These are phyloP conservation scores for Heterobasidion parviporum DNA, from an alignment of 1,284 basidiomycete species.

Conservation along the genomic window DNA sequence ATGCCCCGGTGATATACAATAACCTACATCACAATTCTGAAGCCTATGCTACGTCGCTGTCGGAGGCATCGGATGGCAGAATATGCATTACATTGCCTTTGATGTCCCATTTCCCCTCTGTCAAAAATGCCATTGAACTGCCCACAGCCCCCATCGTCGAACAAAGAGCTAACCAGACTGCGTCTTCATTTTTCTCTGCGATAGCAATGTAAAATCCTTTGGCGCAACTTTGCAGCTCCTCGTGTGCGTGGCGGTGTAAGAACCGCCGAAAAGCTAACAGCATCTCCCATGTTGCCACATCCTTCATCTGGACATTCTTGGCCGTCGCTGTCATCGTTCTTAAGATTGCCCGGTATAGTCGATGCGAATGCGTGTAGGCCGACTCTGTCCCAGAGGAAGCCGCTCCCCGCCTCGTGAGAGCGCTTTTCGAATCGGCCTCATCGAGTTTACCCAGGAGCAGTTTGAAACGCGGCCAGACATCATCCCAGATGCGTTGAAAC, in stretches of 20 bases:
- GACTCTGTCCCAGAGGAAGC: slow-evolving; percentile 55
- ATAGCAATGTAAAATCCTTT: slow-evolving; percentile 58
- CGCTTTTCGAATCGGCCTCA: slow-evolving; percentile 49
- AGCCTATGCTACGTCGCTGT: not conserved
- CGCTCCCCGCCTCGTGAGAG: slow-evolving; percentile 47
- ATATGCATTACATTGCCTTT: slow-evolving; percentile 41
- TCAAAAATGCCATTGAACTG: slow-evolving; percentile 41
- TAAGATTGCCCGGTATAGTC: slow-evolving; percentile 67
- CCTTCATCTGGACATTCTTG: slow-evolving; percentile 58
- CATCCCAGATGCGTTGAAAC: slow-evolving; percentile 75
- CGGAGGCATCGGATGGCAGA: not conserved
- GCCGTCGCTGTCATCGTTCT: slow-evolving; percentile 62
- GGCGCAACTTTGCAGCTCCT: slow-evolving; percentile 65
- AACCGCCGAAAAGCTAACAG: slow-evolving; percentile 69
- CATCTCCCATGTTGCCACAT: slow-evolving; percentile 72
- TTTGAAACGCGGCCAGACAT: slow-evolving; percentile 81
- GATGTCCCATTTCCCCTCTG: slow-evolving; percentile 54
- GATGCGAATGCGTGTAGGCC: slow-evolving; percentile 70
- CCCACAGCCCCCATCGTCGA: slow-evolving; percentile 41
- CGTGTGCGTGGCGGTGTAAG: slow-evolving; percentile 54
- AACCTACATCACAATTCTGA: not conserved
- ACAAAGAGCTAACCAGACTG: slow-evolving; percentile 71
- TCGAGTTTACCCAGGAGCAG: slow-evolving; percentile 52
- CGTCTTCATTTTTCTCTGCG: slow-evolving; percentile 59
- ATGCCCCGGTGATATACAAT: too few relatives aligned